phyloP scores from a whole-genome alignment of 345 rosid genomes.

The Fremontodendron californicum region DNA sequence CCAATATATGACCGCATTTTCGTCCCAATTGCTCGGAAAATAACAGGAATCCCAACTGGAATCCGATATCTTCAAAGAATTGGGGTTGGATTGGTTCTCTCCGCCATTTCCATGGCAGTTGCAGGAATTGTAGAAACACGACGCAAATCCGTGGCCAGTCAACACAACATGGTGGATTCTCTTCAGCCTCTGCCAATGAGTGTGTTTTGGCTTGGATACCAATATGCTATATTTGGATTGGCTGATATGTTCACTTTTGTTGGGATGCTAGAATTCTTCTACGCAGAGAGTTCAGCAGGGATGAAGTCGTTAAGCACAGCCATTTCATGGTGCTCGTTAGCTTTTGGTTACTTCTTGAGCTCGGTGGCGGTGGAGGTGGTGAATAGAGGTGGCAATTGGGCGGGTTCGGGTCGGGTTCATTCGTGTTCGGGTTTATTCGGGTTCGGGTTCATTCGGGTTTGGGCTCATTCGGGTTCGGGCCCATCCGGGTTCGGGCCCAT shows the following conservation, averaged over 20 bases:
- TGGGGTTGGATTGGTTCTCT: constrained; percentile 47
- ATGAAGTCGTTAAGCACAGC: constrained; percentile 61
- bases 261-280: constrained; percentile 56
- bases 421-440: too few relatives aligned
- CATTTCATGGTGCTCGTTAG: constrained; percentile 49
- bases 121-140: constrained; percentile 45
- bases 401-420: too few relatives aligned
- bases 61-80: constrained; percentile 48
- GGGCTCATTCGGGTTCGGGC: too few relatives aligned
- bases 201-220: constrained; percentile 57
- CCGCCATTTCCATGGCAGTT: constrained; percentile 51
- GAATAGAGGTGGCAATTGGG: too few relatives aligned
- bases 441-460: too few relatives aligned
- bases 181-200: constrained; percentile 44
- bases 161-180: constrained; percentile 50
- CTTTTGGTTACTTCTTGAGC: constrained; percentile 56
- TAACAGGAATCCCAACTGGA: constrained; percentile 54
- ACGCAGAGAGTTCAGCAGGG: constrained; percentile 50
- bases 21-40: constrained; percentile 44
- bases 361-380: constrained; percentile 44
- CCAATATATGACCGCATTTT: constrained; percentile 50
- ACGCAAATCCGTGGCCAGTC: constrained; percentile 38
- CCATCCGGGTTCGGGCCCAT: too few relatives aligned
- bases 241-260: constrained; percentile 57
- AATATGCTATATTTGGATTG: constrained; percentile 50